Conservation (phyloP, 2,329 filamentous ascomycete genomes). For the Paradendryphiella salina region DNA sequence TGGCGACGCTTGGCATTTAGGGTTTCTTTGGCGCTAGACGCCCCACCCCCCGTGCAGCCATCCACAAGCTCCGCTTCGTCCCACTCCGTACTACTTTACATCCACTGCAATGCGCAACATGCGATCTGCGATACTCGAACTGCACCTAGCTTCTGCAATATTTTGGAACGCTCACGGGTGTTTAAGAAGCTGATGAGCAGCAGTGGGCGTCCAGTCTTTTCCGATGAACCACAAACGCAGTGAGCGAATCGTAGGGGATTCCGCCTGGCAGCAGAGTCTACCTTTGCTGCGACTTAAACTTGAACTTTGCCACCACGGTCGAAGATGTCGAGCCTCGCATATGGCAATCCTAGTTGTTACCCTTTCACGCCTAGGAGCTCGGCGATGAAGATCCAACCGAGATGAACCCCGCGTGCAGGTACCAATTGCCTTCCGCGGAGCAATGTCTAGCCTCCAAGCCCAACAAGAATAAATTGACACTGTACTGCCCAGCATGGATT, state of each 20-base stretch:
- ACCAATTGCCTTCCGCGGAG: slow-evolving; percentile 7
- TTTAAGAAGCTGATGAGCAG: background rate
- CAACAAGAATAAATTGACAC: slow-evolving; percentile 4
- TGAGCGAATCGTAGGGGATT: background rate
- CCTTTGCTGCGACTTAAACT: background rate
- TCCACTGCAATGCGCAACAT: background rate
- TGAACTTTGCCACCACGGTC: background rate
- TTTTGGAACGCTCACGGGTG: too few relatives aligned
- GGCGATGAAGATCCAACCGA: slow-evolving; percentile 1
- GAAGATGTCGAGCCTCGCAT: background rate
- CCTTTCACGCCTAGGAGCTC: background rate
- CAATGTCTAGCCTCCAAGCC: background rate
- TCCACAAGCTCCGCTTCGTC: background rate
- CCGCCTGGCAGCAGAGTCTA: background rate
- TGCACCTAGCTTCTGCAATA: too few relatives aligned
- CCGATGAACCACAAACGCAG: background rate
- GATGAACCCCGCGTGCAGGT: background rate
- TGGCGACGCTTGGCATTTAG: background rate
- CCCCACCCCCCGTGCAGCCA: background rate
- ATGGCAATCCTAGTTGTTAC: background rate
- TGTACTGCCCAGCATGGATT: background rate
- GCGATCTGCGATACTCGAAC: too few relatives aligned
- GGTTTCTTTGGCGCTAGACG: background rate
- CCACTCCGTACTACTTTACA: background rate
- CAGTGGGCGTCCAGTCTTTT: background rate